Conservation (phyloP, 1,284 basidiomycete species). For the Marasmius sp. region DNA sequence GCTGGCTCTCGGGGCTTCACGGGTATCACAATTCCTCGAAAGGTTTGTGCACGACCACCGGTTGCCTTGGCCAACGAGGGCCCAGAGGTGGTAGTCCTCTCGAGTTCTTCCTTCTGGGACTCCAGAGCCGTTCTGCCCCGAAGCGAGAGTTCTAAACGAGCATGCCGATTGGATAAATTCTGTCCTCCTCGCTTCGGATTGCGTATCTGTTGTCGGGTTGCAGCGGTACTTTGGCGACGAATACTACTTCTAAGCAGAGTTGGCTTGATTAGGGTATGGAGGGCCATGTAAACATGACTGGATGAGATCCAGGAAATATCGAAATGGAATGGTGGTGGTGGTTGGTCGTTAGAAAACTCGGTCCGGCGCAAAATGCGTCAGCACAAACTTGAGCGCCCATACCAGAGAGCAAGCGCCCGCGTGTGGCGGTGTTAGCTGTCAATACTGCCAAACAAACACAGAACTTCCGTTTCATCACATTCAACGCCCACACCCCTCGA, state of each 20-base stretch:
- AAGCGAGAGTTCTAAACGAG: neutral
- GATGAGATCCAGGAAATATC: neutral
- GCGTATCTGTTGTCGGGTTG: neutral
- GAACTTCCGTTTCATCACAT: neutral
- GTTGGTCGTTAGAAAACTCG: too few species aligned
- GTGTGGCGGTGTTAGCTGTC: neutral
- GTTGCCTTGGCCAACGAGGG: neutral
- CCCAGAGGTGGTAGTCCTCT: neutral
- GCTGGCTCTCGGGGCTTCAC: conserved; percentile 58
- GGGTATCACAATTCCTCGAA: conserved; percentile 60
- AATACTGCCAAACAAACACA: neutral
- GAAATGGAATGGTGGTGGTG: too few species aligned
- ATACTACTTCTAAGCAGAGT: neutral
- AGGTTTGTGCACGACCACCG: conserved; percentile 26
- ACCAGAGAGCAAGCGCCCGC: too few species aligned
- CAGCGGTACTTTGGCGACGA: neutral
- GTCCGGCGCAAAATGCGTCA: neutral
- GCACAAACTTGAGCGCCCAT: too few species aligned
- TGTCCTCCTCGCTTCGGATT: neutral
- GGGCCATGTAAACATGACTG: neutral
- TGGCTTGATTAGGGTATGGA: neutral
- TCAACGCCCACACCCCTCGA: neutral
- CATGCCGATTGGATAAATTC: neutral
- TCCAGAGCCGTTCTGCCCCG: neutral
- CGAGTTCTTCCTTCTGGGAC: neutral